These are phyloP conservation scores for Aureobasidium sp. DNA, from an alignment of 2,329 filamentous ascomycete species.

Conservation along the genomic window DNA sequence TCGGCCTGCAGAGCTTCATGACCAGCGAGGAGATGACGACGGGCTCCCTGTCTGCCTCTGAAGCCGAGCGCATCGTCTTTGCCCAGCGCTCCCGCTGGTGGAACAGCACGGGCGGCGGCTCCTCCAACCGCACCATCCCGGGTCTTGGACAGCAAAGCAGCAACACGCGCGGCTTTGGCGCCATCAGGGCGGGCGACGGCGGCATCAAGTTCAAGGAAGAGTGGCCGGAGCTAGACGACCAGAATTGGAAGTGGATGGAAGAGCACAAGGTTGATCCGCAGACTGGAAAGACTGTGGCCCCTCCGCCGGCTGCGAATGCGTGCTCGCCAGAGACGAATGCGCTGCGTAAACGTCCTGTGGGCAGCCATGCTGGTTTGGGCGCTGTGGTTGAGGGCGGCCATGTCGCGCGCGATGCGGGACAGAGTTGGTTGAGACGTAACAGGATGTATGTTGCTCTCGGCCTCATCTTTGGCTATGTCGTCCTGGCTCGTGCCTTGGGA, in stretches of 20 bases:
- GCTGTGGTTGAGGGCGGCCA: constrained; percentile 72
- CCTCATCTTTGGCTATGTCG: constrained; percentile 71
- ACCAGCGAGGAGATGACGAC: constrained; percentile 98
- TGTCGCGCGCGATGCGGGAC: constrained; percentile 67
- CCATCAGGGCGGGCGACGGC: constrained; percentile 82
- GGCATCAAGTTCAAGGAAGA: constrained; percentile 83
- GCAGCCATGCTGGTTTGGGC: constrained; percentile 48
- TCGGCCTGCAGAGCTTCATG: constrained; percentile 94
- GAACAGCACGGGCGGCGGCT: constrained; percentile 90
- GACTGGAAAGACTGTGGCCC: constrained; percentile 51
- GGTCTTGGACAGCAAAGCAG: constrained; percentile 43
- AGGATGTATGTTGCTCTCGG: constrained; percentile 67
- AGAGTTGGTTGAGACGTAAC: constrained; percentile 75
- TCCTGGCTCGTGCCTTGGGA: constrained; percentile 68
- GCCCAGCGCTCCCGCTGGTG: constrained; percentile 82
- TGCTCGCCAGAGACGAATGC: constrained; percentile 58
- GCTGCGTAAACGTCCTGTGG: constrained; percentile 55
- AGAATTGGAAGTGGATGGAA: constrained; percentile 90
- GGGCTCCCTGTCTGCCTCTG: constrained; percentile 71
- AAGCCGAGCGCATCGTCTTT: constrained; percentile 69
- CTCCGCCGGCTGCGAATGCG: constrained; percentile 38
- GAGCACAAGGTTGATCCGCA: constrained; percentile 69
- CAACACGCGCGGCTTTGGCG: constrained; percentile 60
- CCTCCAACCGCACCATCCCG: constrained; percentile 45
- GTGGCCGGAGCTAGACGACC: constrained; percentile 81